Base-by-base conservation (phyloP, 345 rosid species). In the Citrus sp. region DNA sequence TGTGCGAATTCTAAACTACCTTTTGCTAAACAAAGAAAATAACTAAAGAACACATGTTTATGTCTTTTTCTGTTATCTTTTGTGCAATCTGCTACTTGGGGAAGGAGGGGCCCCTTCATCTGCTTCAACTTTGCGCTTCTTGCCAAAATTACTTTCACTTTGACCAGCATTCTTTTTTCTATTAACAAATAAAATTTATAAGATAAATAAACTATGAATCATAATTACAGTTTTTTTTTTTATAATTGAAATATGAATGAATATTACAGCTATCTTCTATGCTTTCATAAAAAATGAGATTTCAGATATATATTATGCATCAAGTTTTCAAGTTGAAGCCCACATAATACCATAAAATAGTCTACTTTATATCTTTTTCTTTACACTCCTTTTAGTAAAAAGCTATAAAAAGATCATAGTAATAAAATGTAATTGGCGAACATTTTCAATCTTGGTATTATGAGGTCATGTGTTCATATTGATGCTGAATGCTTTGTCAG, bases 31-130 rank as follows among this genome's bases (percentile, higher is more conserved):
- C 5, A 38, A n/a, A 64, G 25, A 12, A 55, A 40, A 62, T 51
- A 10, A 59, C 32, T 21, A 61, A 38, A 60, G 35, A 62, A 67
- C 73, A 74, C 69, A 54, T 25, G 37, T 60, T 60, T 25, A 66
- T 60, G 65, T 35, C 42, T 55, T 32, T 65, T 38, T 77, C 14
- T 58, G 27, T 64, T 34, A 66, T 78, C 85, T 71, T 77, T 78
- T 64, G 34, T 24, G 38, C 54, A 73, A 71, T 38, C 24, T 72
- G 73, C 78, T 70, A 70, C 28, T 42, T 58, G 49, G 65, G 9
- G 40, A 16, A 8, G 0, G 40, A 64, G 40, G 24, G 38, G 42
- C 42, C 35, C 68, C 9, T 30, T 63, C 30, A 28, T 14, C 38
- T 30, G 7, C 37, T 54, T 70, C 74, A 2, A n/a, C n/a, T 49